A percentile compares a stretch with the other conserved stretches of the same genome.
Conservation (phyloP, 1,139 yeast genomes). For the Zygoascus meyerae region DNA sequence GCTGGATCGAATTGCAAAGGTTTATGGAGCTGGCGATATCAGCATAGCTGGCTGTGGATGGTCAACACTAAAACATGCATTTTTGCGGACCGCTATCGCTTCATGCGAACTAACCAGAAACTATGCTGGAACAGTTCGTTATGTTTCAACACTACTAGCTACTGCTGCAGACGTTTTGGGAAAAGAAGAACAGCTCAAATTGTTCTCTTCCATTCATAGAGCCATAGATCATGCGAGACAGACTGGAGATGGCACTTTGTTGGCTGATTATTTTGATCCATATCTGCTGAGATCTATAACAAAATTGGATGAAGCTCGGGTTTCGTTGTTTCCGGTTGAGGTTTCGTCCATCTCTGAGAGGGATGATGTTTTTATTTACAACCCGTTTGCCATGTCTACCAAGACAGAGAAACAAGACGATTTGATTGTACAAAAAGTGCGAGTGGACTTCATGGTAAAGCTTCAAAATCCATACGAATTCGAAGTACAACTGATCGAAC, state of each 20-base stretch:
- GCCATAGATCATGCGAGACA: constrained; percentile 29
- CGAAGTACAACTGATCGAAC: constrained; percentile 56
- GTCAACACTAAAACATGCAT: constrained; percentile 53
- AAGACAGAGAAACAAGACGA: constrained; percentile 2
- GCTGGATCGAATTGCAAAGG: constrained; percentile 29
- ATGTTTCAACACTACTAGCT: constrained; percentile 50
- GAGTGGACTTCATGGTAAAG: constrained; percentile 40
- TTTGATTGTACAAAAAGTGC: constrained; percentile 27
- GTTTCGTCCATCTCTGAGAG: constrained; percentile 7
- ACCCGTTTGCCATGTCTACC: constrained; percentile 34
- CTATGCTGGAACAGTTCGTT: constrained; percentile 40
- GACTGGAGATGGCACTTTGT: constrained; percentile 28
- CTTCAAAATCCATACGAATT: constrained; percentile 81
- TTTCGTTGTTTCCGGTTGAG: constrained; percentile 4
- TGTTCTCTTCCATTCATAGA: constrained; percentile 28
- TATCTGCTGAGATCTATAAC: constrained; percentile 50
- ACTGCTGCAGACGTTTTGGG: constrained; percentile 47
- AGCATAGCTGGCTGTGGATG: constrained; percentile 40
- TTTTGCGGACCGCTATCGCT: constrained; percentile 50
- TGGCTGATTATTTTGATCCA: constrained; percentile 62
- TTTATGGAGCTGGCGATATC: constrained; percentile 30
- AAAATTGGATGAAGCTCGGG: constrained; percentile 23
- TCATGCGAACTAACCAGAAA: constrained; percentile 51
- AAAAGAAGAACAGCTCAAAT: constrained; percentile 43
- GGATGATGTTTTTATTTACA: constrained; percentile 34